phyloP scores from a whole-genome alignment of 225 moss, liverwort and hornwort genomes.

The Rhytidiadelphus loreus region DNA sequence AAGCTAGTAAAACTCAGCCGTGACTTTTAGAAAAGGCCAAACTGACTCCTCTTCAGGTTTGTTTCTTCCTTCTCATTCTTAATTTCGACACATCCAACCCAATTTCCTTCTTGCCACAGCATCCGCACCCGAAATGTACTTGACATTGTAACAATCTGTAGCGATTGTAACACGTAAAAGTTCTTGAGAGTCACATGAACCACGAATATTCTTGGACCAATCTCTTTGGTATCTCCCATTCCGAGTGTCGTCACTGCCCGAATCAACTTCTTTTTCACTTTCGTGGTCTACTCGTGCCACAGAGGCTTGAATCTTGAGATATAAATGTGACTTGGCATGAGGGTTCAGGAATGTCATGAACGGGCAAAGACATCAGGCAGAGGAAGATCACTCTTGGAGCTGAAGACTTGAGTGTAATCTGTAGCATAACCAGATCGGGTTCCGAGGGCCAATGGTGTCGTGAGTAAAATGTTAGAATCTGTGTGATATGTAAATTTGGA shows the following conservation, averaged over 20 bases:
- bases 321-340: too few relatives aligned
- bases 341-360: not conserved
- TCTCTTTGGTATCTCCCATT: not conserved
- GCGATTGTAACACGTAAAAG: not conserved
- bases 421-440: not conserved
- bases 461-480: too few relatives aligned
- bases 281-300: not conserved
- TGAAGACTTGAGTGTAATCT: not conserved
- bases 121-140: not conserved
- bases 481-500: too few relatives aligned
- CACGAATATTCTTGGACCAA: not conserved
- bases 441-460: not conserved
- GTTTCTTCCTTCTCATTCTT: not conserved
- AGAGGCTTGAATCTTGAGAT: not conserved
- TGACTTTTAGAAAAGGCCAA: conserved; percentile 48
- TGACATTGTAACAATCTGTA: not conserved
- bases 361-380: not conserved
- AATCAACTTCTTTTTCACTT: not conserved
- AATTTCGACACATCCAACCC: not conserved
- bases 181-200: not conserved
- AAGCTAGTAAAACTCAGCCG: conserved; percentile 47
- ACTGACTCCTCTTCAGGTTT: conserved; percentile 64
- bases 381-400: not conserved
- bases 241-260: not conserved
- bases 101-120: not conserved